phyloP scores from a whole-genome alignment of 2,329 filamentous ascomycete genomes.

The Zasmidium cellare region DNA sequence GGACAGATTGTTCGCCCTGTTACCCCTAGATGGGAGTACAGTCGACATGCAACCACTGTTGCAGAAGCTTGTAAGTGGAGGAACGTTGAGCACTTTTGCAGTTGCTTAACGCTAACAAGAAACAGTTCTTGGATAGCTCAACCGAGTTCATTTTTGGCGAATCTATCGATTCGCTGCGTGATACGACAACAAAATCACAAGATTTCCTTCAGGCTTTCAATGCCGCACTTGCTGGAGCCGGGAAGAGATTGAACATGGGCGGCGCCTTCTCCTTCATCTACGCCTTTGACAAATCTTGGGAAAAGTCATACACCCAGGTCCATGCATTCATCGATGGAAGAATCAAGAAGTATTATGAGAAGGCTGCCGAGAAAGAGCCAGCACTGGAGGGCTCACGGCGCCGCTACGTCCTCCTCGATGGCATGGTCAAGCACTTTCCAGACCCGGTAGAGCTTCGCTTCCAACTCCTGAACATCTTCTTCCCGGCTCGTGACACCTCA shows the following conservation, averaged over 20 bases:
- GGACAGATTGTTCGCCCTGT: neutral
- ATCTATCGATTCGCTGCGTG: conserved; percentile 2
- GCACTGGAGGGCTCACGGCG: neutral
- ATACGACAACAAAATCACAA: neutral
- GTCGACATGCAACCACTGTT: conserved; percentile 1
- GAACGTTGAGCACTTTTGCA: no score
- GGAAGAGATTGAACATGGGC: conserved; percentile 2
- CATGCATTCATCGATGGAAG: conserved; percentile 3
- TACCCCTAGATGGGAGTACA: conserved; percentile 1
- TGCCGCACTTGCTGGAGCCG: conserved; percentile 3
- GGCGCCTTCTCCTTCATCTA: conserved; percentile 6
- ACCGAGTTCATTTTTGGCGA: conserved; percentile 6
- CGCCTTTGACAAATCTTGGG: conserved; percentile 4
- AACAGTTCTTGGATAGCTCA: conserved; percentile 5
- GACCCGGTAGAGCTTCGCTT: conserved; percentile 5
- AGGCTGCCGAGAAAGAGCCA: neutral
- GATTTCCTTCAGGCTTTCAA: conserved; percentile 5
- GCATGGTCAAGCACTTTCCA: conserved; percentile 1
- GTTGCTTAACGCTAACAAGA: no score
- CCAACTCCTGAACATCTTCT: conserved; percentile 9
- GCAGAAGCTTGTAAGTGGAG: conserved; percentile 6
- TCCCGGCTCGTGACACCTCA: conserved; percentile 3
- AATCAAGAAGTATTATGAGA: neutral
- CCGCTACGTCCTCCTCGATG: conserved; percentile 7
- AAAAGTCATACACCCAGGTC: conserved; percentile 1